These are phyloP conservation scores for Scalesia atractyloides DNA, from an alignment of 129 eudicot genomes.

Conservation along the genomic window DNA sequence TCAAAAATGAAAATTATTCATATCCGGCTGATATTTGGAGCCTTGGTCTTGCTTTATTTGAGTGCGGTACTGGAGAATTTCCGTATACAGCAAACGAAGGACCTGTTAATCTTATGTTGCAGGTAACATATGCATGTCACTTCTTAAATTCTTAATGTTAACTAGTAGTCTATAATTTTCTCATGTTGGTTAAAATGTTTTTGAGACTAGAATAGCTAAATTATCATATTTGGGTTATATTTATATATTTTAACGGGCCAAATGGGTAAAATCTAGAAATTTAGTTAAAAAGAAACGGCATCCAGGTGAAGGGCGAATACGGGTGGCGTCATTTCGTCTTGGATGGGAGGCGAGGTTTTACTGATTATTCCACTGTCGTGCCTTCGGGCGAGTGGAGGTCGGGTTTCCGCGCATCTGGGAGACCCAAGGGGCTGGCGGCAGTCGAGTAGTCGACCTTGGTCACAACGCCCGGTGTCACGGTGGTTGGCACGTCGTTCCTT, in stretches of 20 bases:
- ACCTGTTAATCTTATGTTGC: conserved; percentile 97
- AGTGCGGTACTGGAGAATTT: conserved; percentile 98
- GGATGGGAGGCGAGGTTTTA: too few species aligned
- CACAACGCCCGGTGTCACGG: too few species aligned
- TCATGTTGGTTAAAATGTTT: not conserved
- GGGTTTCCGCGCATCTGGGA: too few species aligned
- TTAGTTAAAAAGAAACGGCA: not conserved
- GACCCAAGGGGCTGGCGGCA: too few species aligned
- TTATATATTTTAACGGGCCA: not conserved
- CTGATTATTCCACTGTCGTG: too few species aligned
- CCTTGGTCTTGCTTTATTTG: conserved; percentile 97
- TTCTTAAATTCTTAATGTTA: not conserved
- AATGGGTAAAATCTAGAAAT: not conserved
- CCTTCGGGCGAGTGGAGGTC: too few species aligned
- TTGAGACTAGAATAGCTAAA: not conserved
- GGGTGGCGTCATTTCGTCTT: too few species aligned
- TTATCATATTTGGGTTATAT: not conserved
- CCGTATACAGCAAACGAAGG: conserved; percentile 94
- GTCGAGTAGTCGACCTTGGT: too few species aligned
- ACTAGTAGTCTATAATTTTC: not conserved
- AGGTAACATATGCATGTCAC: conserved; percentile 46
- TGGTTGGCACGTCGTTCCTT: too few species aligned
- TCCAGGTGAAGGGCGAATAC: too few species aligned
- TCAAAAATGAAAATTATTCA: conserved; percentile 88
- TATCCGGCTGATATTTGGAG: conserved; percentile 99